A percentile compares a stretch with the other conserved stretches of the same genome.
phyloP scores from a whole-genome alignment of 2,329 filamentous ascomycete species.

The Stagonosporopsis rhizophila region DNA sequence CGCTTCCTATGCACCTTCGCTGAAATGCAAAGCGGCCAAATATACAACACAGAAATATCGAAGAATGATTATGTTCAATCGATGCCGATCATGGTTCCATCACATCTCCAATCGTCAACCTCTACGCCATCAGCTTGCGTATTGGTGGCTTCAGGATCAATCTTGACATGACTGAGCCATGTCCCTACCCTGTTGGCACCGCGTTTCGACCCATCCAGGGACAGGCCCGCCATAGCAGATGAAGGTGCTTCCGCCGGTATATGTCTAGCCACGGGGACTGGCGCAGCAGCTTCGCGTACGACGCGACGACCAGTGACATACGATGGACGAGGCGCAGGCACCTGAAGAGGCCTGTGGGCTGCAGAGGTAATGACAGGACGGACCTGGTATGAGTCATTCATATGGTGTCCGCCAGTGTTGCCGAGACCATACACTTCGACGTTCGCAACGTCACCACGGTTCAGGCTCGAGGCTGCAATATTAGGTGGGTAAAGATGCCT shows the following conservation, averaged over 20 bases:
- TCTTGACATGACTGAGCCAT: conserved; percentile 48
- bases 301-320: conserved; percentile 37
- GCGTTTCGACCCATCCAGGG: conserved; percentile 43
- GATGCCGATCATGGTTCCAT: conserved; percentile 47
- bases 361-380: conserved; percentile 40
- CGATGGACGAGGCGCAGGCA: conserved; percentile 29
- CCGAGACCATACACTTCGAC: conserved; percentile 58
- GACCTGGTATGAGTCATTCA: conserved; percentile 60
- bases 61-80: conserved; percentile 30
- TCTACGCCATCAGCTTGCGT: conserved; percentile 43
- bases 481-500: conserved; percentile 37
- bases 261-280: conserved; percentile 16
- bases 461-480: conserved; percentile 49
- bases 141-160: conserved; percentile 46
- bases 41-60: conserved; percentile 13
- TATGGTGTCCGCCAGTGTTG: conserved; percentile 64
- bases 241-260: conserved; percentile 28
- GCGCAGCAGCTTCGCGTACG: conserved; percentile 28
- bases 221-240: conserved; percentile 49
- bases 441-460: conserved; percentile 15
- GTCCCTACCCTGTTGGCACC: conserved; percentile 49
- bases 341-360: conserved; percentile 36
- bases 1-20: conserved; percentile 19
- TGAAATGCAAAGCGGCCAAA: conserved; percentile 13
- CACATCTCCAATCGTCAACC: conserved; percentile 46